Evolutionary conservation across 331 rosid species (phyloP).

Genomic region (Phaseolus coccineus): DNA sequence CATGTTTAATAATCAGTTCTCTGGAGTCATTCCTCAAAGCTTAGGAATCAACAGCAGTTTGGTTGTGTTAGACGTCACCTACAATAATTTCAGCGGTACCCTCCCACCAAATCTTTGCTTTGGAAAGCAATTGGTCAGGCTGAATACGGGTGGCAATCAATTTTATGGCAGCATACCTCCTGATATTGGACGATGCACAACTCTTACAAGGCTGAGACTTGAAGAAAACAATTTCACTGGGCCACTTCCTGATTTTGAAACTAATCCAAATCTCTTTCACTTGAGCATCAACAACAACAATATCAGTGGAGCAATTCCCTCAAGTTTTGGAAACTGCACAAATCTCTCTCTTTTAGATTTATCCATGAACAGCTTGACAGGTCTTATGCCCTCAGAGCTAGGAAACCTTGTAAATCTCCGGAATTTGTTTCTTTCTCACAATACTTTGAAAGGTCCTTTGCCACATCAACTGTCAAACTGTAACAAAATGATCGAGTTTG

Average conservation of each 20-base stretch:
- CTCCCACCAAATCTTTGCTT: slow-evolving; percentile 77
- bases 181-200: slow-evolving; percentile 67
- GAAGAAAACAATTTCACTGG: slow-evolving; percentile 56
- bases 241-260: slow-evolving; percentile 61
- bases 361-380: slow-evolving; percentile 60
- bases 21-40: slow-evolving; percentile 68
- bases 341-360: slow-evolving; percentile 56
- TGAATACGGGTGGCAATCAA: slow-evolving; percentile 65
- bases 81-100: slow-evolving; percentile 63
- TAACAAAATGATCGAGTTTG: slow-evolving; percentile 49
- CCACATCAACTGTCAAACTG: slow-evolving; percentile 68
- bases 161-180: slow-evolving; percentile 65
- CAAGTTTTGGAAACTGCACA: slow-evolving; percentile 66
- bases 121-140: slow-evolving; percentile 55
- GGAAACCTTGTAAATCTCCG: slow-evolving; percentile 66
- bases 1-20: slow-evolving; percentile 63
- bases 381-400: slow-evolving; percentile 63
- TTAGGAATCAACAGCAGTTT: slow-evolving; percentile 78
- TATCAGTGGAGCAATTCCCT: slow-evolving; percentile 66
- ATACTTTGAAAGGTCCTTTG: slow-evolving; percentile 69
- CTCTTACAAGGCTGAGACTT: slow-evolving; percentile 65
- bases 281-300: slow-evolving; percentile 57
- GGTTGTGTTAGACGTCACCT: slow-evolving; percentile 59
- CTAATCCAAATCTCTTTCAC: slow-evolving; percentile 39
- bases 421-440: slow-evolving; percentile 60